These are phyloP conservation scores for Rhodotorula glutinis DNA, from an alignment of 1,284 basidiomycete species.

Conservation along the genomic window DNA sequence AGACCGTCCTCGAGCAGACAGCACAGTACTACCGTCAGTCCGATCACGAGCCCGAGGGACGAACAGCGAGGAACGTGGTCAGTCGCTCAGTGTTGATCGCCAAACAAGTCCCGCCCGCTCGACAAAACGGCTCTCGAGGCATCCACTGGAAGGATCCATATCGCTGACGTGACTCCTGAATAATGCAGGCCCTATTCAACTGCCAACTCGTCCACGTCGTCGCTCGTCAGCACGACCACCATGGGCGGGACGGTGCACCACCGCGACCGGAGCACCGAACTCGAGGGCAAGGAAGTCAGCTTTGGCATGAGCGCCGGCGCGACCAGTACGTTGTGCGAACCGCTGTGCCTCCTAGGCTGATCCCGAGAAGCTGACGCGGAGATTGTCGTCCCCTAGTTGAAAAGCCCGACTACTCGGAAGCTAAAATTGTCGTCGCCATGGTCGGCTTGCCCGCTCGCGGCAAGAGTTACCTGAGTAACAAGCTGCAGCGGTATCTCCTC, in stretches of 20 bases:
- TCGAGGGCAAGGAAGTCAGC: constrained; percentile 24
- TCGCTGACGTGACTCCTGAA: no score
- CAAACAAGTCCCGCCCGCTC: no score
- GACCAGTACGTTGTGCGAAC: constrained; percentile 21
- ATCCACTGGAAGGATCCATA: no score
- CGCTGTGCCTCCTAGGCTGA: neutral
- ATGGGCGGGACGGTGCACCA: constrained; percentile 14
- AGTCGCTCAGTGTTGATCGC: neutral
- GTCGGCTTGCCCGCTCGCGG: constrained; percentile 79
- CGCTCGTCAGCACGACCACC: constrained; percentile 19
- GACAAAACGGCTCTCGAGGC: no score
- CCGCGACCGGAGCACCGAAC: constrained; percentile 12
- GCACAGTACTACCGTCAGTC: constrained; percentile 4
- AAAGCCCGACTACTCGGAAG: constrained; percentile 96
- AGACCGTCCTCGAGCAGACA: neutral
- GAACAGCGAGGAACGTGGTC: constrained; percentile 30
- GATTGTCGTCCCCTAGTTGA: constrained; percentile 61
- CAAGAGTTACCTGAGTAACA: constrained; percentile 80
- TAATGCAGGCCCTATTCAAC: constrained; percentile 37
- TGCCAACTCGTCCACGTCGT: constrained; percentile 34
- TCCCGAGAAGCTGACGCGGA: neutral
- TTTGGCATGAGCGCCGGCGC: constrained; percentile 38
- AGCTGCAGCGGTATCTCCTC: constrained; percentile 74
- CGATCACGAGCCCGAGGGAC: constrained; percentile 15
- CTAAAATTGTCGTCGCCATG: constrained; percentile 98